Evolutionary conservation across 495 filamentous ascomycete genomes (phyloP).

Genomic region (Penicillium soppii): DNA sequence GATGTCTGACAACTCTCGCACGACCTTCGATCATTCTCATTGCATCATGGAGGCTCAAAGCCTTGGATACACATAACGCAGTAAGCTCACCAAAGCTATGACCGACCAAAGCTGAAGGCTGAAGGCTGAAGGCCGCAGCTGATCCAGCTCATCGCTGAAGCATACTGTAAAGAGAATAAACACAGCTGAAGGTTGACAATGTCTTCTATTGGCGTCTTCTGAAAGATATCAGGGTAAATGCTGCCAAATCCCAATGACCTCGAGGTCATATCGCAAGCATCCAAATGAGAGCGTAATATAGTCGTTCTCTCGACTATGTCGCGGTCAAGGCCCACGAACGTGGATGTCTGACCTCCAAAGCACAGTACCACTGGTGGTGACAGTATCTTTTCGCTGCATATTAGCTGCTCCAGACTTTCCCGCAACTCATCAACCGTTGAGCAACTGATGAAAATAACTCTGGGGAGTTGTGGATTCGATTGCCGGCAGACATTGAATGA

Average conservation of each 20-base stretch:
- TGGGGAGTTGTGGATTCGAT: conserved; percentile 32
- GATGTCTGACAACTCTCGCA: conserved; percentile 39
- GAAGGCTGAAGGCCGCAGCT: conserved; percentile 32
- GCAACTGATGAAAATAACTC: conserved; percentile 29
- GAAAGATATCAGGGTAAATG: conserved; percentile 52
- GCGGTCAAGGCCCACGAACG: conserved; percentile 28
- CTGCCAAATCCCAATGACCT: conserved; percentile 25
- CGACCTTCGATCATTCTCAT: conserved; percentile 43
- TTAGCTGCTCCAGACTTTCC: conserved; percentile 16
- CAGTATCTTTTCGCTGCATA: not conserved
- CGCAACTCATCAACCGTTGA: conserved; percentile 32
- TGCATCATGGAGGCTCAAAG: conserved; percentile 30
- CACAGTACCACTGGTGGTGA: conserved; percentile 27
- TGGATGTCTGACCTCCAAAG: conserved; percentile 35
- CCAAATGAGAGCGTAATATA: conserved; percentile 40
- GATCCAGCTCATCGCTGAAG: conserved; percentile 48
- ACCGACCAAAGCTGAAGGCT: conserved; percentile 41
- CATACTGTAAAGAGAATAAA: conserved; percentile 51
- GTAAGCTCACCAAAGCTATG: conserved; percentile 54
- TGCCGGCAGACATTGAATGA: conserved; percentile 40
- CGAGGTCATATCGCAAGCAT: conserved; percentile 1
- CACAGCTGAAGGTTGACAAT: conserved; percentile 40
- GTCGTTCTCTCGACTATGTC: conserved; percentile 28
- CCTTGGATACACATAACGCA: conserved; percentile 38
- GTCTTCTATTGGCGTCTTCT: conserved; percentile 32